Conservation (phyloP, 306 rosid genomes). For the Cajanus cajan region DNA sequence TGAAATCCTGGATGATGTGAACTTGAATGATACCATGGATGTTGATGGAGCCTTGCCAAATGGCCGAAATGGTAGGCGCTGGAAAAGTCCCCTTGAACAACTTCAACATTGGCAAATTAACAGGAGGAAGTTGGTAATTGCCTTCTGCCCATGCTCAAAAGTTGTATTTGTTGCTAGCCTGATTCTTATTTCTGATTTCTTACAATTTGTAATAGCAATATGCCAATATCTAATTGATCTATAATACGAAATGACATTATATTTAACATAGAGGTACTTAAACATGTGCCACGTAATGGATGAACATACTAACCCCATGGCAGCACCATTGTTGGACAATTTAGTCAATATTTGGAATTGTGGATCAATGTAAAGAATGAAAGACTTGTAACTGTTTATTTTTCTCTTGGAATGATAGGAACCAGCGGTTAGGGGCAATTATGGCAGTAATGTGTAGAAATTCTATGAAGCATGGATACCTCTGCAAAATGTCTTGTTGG, state of each 20-base stretch:
- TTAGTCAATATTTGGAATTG: background rate
- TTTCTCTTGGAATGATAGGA: background rate
- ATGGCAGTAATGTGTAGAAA: too few relatives aligned
- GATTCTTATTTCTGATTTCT: background rate
- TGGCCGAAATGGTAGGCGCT: constrained; percentile 69
- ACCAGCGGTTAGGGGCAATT: too few relatives aligned
- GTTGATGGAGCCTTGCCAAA: constrained; percentile 45
- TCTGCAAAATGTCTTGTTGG: too few relatives aligned
- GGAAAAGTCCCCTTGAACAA: constrained; percentile 90
- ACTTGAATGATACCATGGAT: constrained; percentile 71
- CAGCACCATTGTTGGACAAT: background rate
- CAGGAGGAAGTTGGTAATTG: constrained; percentile 50
- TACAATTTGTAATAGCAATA: background rate
- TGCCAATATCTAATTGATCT: background rate
- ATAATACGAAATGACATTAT: background rate
- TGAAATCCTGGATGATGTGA: constrained; percentile 73
- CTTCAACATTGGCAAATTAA: constrained; percentile 93
- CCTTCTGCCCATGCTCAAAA: background rate
- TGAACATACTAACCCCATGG: background rate
- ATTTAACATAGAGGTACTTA: background rate
- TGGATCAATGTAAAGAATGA: background rate
- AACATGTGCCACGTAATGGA: constrained; percentile 2
- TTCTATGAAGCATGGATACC: too few relatives aligned
- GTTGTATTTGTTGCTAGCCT: background rate
- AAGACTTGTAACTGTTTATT: constrained; percentile 1